Evolutionary conservation across 2,329 filamentous ascomycete genomes (phyloP), one percentile per base, ranked within the genome.

Genomic region (Chaetomiaceae sp.): DNA sequence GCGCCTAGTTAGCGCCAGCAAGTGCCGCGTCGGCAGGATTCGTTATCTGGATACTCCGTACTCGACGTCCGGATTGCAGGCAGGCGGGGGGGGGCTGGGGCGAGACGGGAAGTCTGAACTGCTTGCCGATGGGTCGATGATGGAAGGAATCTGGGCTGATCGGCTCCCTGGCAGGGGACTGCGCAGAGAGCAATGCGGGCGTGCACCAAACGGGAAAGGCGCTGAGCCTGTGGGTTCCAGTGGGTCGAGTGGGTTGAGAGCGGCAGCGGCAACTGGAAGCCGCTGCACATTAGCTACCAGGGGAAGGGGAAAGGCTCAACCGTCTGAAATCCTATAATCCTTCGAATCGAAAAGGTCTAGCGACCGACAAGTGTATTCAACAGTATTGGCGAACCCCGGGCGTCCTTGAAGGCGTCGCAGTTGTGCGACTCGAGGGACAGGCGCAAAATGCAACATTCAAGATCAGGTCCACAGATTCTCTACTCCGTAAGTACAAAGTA

Each of bases 71-170:
- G 35, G 30, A 38, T 11, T 30, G 35, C 26, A 40, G 37, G 48
- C 42, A 43, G 42, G 38, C 37, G 47, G 47, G 41, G 45, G 47
- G 49, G 44, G 47, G 49, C 42, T 52, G 53, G 45, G 52, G 33
- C 45, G 36, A 27, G 41, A 43, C 35, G 48, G 49, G 30, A 47
- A 42, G 24, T 40, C 43, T 47, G 48, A 50, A n/a, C n/a, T 33
- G 48, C 35, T 49, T 47, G 48, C 40, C 39, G 45, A 56, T 58
- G 56, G 57, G 50, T 24, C 56, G 57, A 59, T 56, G n/a, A 45
- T 48, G 42, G 42, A 18, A 50, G 52, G 48, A 57, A 53, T 54
- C 56, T 58, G 57, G 55, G 56, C 53, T 56, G 57, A 59, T 58
- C 42, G 41, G 41, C 45, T 53, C 33, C 41, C 42, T 22, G 42